These are phyloP conservation scores for Patellifolia procumbens DNA, from an alignment of 179 eudicot genomes.

Conservation along the genomic window DNA sequence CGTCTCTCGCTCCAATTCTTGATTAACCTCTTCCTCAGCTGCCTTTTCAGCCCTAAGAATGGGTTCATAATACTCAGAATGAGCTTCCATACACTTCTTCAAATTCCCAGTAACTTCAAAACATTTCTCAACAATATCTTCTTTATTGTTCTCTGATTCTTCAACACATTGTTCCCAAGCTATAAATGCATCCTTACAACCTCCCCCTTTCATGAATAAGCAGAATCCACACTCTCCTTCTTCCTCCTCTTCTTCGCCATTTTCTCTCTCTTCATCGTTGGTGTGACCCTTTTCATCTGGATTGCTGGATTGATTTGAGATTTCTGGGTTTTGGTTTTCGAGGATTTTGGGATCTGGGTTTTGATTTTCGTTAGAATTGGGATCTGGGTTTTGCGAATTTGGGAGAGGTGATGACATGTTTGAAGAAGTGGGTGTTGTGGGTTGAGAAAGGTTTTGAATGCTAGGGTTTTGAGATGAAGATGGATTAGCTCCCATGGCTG, in stretches of 20 bases:
- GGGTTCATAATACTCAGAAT: slow-evolving; percentile 64
- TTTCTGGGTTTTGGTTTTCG: slow-evolving; percentile 30
- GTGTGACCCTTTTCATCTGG: slow-evolving; percentile 24
- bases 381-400: slow-evolving; percentile 36
- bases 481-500: slow-evolving; percentile 29
- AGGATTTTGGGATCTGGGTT: slow-evolving; percentile 32
- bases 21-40: slow-evolving; percentile 47
- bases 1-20: slow-evolving; percentile 46
- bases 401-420: slow-evolving; percentile 19
- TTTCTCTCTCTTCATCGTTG: slow-evolving; percentile 13
- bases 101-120: slow-evolving; percentile 49
- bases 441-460: slow-evolving; percentile 13
- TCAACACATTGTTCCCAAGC: slow-evolving; percentile 71
- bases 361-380: slow-evolving; percentile 22
- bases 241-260: slow-evolving; percentile 41
- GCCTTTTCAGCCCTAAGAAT: slow-evolving; percentile 61
- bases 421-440: background rate
- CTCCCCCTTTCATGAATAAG: slow-evolving; percentile 79
- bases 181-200: slow-evolving; percentile 56
- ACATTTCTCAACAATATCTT: slow-evolving; percentile 68
- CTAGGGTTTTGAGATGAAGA: slow-evolving; percentile 37
- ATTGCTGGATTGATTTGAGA: slow-evolving; percentile 23
- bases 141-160: slow-evolving; percentile 55
- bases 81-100: slow-evolving; percentile 75
- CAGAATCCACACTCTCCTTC: slow-evolving; percentile 82